Conservation (phyloP, 2,329 filamentous ascomycete species). For the Colletotrichum sp. region DNA sequence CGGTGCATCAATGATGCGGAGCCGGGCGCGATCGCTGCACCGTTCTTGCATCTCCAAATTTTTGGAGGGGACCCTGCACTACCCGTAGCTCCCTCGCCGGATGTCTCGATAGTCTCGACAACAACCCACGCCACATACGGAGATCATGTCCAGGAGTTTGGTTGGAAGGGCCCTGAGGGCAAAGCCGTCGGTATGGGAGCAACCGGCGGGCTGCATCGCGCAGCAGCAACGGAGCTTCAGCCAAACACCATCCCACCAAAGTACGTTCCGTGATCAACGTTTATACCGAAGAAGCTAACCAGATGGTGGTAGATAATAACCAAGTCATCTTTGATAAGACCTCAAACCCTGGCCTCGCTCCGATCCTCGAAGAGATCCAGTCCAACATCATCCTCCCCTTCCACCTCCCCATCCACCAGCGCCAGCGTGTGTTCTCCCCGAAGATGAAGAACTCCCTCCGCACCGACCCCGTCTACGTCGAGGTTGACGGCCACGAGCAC, state of each 20-base stretch:
- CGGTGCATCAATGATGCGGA: slow-evolving; percentile 28
- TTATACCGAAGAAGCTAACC: not conserved
- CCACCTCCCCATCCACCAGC: slow-evolving; percentile 60
- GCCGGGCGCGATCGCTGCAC: not conserved
- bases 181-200: slow-evolving; percentile 16
- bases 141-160: slow-evolving; percentile 15
- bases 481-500: slow-evolving; percentile 61
- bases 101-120: not conserved
- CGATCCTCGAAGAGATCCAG: slow-evolving; percentile 57
- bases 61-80: slow-evolving; percentile 9
- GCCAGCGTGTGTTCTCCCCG: slow-evolving; percentile 54
- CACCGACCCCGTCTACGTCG: slow-evolving; percentile 61
- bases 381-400: slow-evolving; percentile 66
- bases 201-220: slow-evolving; percentile 10
- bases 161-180: slow-evolving; percentile 20
- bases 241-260: slow-evolving; percentile 13
- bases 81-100: not conserved
- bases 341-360: slow-evolving; percentile 59
- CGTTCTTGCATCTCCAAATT: slow-evolving; percentile 3
- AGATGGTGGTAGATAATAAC: not conserved
- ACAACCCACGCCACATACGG: not conserved
- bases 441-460: slow-evolving; percentile 54
- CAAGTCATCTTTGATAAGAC: slow-evolving; percentile 55
- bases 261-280: not conserved
- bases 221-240: slow-evolving; percentile 21